Evolutionary conservation across 2,329 filamentous ascomycete species (phyloP), one percentile per base, ranked within the genome.

Genomic region (Rhinocladiella similis): DNA sequence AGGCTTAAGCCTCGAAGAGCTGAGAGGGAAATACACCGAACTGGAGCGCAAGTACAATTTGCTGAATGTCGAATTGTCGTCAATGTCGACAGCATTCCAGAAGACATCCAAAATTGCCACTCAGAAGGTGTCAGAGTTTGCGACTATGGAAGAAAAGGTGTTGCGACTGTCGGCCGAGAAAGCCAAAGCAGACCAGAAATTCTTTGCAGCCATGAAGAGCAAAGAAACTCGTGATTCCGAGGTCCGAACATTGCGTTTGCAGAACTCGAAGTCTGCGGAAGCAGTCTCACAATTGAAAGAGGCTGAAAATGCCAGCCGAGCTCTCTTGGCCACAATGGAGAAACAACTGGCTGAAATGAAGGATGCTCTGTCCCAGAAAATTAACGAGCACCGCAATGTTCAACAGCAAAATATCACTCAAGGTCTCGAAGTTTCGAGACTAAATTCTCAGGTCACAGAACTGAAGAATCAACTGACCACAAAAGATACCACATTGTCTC

Each of bases 101-200:
- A 93, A 92, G 72, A 89, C 92, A 50, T 90, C 92, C 69, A 85
- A 86, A 19, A 74, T 96, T 56, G 91, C 91, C 6, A 87, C 88
- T 50, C 93, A 91, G 76, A 97, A 96, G 73, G 85, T 96, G 33
- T 82, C 88, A 66, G 91, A 96, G 60, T 85, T 89, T 50, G 77
- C 80, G 5, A 79, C 82, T 3, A 77, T 91, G 68, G 92, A 97
- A 74, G 91, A 96, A 54, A 89, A 88, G 60, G 79, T 93, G 36
- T 77, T 84, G 16, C 79, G 89, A 20, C 76, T 95, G 18, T 84
- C 84, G 39, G 90, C 91, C 0, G 91, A 99, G 73, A 99, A 99
- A 77, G 86, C 88, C 63, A 97, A 97, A 73, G 93, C 93, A 1
- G 94, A 99, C 68, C 93, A 97, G 69, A 97, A 97, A 73, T 99